A percentile compares a stretch with the other conserved stretches of the same genome.
These are phyloP conservation scores for Haplographium delicatum DNA, from an alignment of 495 filamentous ascomycete genomes.

Conservation along the genomic window DNA sequence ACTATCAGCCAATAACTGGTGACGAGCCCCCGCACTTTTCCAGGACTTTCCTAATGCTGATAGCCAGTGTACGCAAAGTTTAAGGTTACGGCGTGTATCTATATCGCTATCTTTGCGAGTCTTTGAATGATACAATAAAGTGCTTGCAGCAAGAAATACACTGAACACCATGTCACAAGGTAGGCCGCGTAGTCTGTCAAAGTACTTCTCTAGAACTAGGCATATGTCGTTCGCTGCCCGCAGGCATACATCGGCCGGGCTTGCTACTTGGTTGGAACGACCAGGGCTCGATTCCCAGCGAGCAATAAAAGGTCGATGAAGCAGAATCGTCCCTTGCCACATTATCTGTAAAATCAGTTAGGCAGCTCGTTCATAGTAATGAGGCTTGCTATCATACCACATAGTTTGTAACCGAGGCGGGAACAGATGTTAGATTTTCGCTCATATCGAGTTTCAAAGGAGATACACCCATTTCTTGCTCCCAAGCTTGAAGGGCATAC, in stretches of 20 bases:
- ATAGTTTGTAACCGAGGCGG: slow-evolving; percentile 21
- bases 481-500: slow-evolving; percentile 14
- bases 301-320: slow-evolving; percentile 22
- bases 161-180: slow-evolving; percentile 25
- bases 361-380: background rate
- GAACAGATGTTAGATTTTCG: slow-evolving; percentile 11
- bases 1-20: slow-evolving; percentile 18
- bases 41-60: slow-evolving; percentile 21
- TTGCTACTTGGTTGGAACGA: background rate
- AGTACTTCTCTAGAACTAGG: slow-evolving; percentile 18
- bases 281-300: slow-evolving; percentile 3
- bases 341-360: slow-evolving; percentile 15
- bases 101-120: background rate
- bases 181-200: slow-evolving; percentile 10
- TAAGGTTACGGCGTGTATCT: slow-evolving; percentile 11
- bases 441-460: slow-evolving; percentile 22
- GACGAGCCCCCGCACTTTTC: slow-evolving; percentile 22
- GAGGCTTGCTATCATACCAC: slow-evolving; percentile 12
- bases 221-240: slow-evolving; percentile 19
- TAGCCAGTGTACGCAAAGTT: slow-evolving; percentile 25
- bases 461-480: slow-evolving; percentile 15
- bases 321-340: slow-evolving; percentile 19
- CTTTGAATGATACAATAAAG: slow-evolving; percentile 16
- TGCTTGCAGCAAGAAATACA: slow-evolving; percentile 23
- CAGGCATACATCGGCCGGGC: slow-evolving; percentile 17